Percentiles rank a stretch among this genome's conserved stretches.
Conservation (phyloP, 345 rosid species). For the Hibiscus syriacus region DNA sequence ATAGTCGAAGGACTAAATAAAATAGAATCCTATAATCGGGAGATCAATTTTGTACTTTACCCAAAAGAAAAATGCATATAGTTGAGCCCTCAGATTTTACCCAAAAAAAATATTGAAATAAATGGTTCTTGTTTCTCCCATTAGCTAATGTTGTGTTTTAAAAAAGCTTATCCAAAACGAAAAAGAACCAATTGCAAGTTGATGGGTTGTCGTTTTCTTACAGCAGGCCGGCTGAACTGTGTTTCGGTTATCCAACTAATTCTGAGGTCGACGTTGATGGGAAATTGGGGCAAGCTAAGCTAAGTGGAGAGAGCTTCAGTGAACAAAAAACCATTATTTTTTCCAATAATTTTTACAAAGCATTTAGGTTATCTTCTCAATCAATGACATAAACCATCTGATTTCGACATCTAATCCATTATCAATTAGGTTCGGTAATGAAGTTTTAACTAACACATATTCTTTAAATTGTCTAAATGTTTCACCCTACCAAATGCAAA, state of each 20-base stretch:
- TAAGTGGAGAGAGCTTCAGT: background rate
- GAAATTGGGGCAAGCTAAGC: background rate
- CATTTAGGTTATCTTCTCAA: background rate
- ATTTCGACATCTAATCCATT: slow-evolving; percentile 9
- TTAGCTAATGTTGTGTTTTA: background rate
- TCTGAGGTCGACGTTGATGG: background rate
- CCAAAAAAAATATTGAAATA: too few relatives aligned
- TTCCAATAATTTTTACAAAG: background rate
- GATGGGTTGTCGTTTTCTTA: slow-evolving; percentile 7
- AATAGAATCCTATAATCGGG: too few relatives aligned
- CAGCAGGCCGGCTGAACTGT: background rate
- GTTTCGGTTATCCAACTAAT: slow-evolving; percentile 10
- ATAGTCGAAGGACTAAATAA: too few relatives aligned
- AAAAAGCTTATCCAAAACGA: slow-evolving; percentile 2
- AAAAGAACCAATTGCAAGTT: background rate
- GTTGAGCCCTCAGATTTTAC: too few relatives aligned
- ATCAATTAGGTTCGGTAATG: slow-evolving; percentile 14
- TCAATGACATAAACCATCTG: slow-evolving; percentile 1
- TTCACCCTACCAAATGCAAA: background rate
- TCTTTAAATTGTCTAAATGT: background rate
- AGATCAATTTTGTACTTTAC: too few relatives aligned
- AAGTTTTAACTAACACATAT: slow-evolving; percentile 21
- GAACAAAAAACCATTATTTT: background rate
- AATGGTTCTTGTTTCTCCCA: background rate
- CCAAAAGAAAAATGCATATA: too few relatives aligned